A percentile compares a stretch with the other conserved stretches of the same genome.
Evolutionary conservation across 805 yeast species (phyloP).

Genomic region (Starmerella floris): DNA sequence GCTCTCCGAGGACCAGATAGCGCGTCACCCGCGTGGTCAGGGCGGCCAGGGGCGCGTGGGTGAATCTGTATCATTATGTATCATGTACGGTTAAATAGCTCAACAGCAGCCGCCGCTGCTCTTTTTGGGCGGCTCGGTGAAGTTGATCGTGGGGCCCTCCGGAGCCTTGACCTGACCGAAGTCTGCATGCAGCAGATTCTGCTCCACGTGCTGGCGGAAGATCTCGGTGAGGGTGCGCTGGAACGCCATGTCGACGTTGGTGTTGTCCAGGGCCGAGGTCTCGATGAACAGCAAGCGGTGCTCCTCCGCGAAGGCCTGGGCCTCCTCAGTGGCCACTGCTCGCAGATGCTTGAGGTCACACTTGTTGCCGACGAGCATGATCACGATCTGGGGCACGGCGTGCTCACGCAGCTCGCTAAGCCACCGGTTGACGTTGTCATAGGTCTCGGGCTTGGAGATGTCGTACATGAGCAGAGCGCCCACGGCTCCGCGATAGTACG

Average conservation of each 20-base stretch:
- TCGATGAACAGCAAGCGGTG: constrained; percentile 87
- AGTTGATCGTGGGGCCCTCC: constrained; percentile 78
- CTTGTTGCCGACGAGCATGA: constrained; percentile 93
- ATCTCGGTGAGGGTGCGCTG: constrained; percentile 85
- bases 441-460: constrained; percentile 84
- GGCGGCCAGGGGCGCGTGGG: too few species aligned
- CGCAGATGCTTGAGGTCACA: constrained; percentile 87
- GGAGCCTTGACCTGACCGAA: constrained; percentile 51
- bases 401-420: constrained; percentile 89
- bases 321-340: constrained; percentile 97
- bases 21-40: too few species aligned
- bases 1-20: too few species aligned
- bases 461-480: constrained; percentile 95
- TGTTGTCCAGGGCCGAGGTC: constrained; percentile 86
- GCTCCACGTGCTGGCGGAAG: constrained; percentile 92
- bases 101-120: constrained; percentile 56
- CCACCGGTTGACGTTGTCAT: constrained; percentile 81
- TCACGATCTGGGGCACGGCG: constrained; percentile 92
- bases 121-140: constrained; percentile 81
- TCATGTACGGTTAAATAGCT: too few species aligned
- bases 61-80: too few species aligned
- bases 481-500: constrained; percentile 95
- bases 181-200: constrained; percentile 67
- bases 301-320: constrained; percentile 69
- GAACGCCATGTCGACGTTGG: constrained; percentile 89